phyloP scores from a whole-genome alignment of 1,284 basidiomycete genomes.

The Ceratobasidium sp. region DNA sequence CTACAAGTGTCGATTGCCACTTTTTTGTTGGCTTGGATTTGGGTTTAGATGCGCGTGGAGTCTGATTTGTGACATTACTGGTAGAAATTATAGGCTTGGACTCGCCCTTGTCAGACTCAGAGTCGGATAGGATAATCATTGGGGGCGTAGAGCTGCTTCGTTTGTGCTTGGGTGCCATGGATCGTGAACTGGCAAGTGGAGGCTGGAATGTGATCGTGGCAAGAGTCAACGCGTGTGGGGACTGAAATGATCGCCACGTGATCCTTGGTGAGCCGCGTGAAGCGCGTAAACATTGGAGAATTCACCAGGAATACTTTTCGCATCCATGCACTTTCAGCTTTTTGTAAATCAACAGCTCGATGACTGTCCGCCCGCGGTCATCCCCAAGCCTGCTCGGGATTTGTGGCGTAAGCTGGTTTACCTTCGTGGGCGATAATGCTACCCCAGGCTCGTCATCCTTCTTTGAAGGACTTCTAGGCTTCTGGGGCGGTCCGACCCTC shows the following conservation, averaged over 20 bases:
- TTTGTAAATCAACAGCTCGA: no score
- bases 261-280: not conserved
- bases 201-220: not conserved
- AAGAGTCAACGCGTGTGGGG: not conserved
- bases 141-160: not conserved
- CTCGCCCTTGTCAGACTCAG: not conserved
- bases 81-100: not conserved
- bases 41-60: not conserved
- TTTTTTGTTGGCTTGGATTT: not conserved
- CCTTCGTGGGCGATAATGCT: no score
- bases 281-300: no score
- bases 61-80: no score
- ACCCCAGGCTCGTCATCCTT: no score
- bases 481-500: no score
- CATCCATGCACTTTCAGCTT: no score
- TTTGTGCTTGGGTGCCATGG: not conserved
- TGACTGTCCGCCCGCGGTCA: no score
- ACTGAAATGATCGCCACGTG: not conserved
- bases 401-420: no score
- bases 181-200: not conserved
- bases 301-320: no score
- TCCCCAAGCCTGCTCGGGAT: no score
- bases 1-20: not conserved
- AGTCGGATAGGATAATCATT: not conserved
- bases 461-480: no score